phyloP scores from a whole-genome alignment of 345 rosid genomes.

The Melastoma malabathricum region DNA sequence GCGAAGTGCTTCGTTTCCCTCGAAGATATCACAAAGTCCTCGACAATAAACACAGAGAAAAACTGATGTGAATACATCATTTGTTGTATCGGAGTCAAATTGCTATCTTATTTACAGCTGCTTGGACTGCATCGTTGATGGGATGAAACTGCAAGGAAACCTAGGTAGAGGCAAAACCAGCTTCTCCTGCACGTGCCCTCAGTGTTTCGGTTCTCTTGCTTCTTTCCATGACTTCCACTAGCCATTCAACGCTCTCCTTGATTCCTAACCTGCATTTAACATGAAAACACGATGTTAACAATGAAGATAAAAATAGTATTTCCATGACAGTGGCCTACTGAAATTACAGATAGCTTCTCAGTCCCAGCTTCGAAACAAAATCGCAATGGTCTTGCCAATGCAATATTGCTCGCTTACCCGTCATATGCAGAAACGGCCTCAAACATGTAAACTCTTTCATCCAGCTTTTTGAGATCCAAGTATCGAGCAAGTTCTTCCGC shows the following conservation, averaged over 20 bases:
- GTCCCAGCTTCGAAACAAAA: not conserved
- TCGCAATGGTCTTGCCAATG: not conserved
- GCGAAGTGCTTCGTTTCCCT: too few relatives aligned
- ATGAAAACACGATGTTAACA: not conserved
- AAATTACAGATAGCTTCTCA: too few relatives aligned
- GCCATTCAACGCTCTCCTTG: constrained; percentile 82
- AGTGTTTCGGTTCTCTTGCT: constrained; percentile 91
- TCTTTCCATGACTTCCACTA: constrained; percentile 85
- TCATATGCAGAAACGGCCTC: constrained; percentile 92
- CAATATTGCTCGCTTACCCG: constrained; percentile 38
- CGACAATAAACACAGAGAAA: too few relatives aligned
- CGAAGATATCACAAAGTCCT: too few relatives aligned
- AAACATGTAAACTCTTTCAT: constrained; percentile 79
- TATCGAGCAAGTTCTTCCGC: constrained; percentile 76
- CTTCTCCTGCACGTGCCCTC: constrained; percentile 53
- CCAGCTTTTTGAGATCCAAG: constrained; percentile 86
- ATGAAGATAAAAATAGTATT: not conserved
- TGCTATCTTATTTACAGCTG: constrained; percentile 6
- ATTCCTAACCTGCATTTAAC: constrained; percentile 5
- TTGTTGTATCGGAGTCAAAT: too few relatives aligned
- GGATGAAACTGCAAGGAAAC: not conserved
- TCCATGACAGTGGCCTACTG: not conserved
- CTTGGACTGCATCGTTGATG: constrained; percentile 1
- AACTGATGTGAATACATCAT: too few relatives aligned
- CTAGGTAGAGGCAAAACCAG: constrained; percentile 23